Conservation (phyloP, 495 filamentous ascomycete genomes). For the Aspergillus cristatus region DNA sequence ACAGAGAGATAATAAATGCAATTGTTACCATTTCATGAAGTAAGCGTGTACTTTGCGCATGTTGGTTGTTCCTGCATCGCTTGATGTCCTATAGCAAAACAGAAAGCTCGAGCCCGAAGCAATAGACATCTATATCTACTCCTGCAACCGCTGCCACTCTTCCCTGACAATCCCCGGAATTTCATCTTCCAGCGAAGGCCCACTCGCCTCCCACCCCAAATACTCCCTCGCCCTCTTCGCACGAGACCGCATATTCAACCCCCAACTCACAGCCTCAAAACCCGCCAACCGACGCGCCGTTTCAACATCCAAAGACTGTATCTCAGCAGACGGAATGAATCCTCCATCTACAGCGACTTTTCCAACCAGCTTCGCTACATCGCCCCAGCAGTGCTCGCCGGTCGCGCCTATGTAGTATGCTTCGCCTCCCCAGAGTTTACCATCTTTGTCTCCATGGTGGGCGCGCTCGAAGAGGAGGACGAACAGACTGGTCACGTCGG, state of each 20-base stretch:
- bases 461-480: constrained; percentile 57
- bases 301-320: constrained; percentile 23
- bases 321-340: constrained; percentile 43
- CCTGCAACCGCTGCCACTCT: no score
- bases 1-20: no score
- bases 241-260: constrained; percentile 48
- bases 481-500: constrained; percentile 56
- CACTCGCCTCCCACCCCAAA: constrained; percentile 51
- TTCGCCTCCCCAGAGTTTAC: constrained; percentile 56
- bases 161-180: constrained; percentile 40
- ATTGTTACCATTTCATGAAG: no score
- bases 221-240: constrained; percentile 49
- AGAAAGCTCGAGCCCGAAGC: no score
- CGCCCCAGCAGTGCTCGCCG: constrained; percentile 58
- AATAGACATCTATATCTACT: no score
- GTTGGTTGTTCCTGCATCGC: no score
- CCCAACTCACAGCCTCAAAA: constrained; percentile 35
- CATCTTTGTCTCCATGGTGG: constrained; percentile 30
- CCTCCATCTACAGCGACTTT: constrained; percentile 49
- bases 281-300: constrained; percentile 22
- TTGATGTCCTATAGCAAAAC: no score
- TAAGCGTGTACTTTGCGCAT: no score
- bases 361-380: constrained; percentile 48
- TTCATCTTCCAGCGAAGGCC: constrained; percentile 38
- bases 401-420: constrained; percentile 67